Base-by-base conservation (phyloP, 2,329 filamentous ascomycete species). In the Celoporthe dispersa region DNA sequence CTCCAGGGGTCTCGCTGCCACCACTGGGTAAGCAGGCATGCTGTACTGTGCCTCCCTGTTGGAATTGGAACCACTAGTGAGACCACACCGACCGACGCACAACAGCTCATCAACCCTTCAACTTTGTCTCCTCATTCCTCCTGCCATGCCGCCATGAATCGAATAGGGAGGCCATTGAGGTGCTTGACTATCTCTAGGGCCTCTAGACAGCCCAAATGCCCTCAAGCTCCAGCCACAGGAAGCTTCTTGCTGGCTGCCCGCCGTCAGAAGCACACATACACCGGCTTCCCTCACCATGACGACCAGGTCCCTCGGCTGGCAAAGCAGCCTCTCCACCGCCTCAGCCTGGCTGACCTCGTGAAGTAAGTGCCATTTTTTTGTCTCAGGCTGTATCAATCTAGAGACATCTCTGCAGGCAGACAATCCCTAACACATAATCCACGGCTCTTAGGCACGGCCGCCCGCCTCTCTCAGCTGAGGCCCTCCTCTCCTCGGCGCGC, bases 401-500 rank as follows among this genome's bases (percentile, higher is more conserved):
- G 7, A 48, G 41, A 48, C 5, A 39, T 39, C 37, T n/a, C 44
- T 48, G 22, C 44, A 8, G n/a, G 44, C 44, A 22, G n/a, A 22
- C 1, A 48, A 5, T 8, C 19, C 14, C 35, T 37, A 22, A 65
- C 39, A 8, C 33, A 31, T 33, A 39, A 67, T 66, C 9, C 33
- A 16, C 51, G 37, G 31, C n/a, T 28, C 11, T 48, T 70, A 90
- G 88, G 78, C 86, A 91, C 75, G 96, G 96, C 71, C 90, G 92
- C 8, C 95, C 95, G 41, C 94, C 96, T 0, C 87, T 98, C 66
- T 92, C 92, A 3, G 88, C 91, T 68, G 86, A 91, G 53, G 92
- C 93, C 31, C 88, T 99, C 68, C 90, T 97, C 76, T 90, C 91
- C 51, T 98, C 94, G 1, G 96, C 96, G 73, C 97, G 98, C 83